Evolutionary conservation across 306 rosid genomes (phyloP).

Genomic region (Rubus idaeus): DNA sequence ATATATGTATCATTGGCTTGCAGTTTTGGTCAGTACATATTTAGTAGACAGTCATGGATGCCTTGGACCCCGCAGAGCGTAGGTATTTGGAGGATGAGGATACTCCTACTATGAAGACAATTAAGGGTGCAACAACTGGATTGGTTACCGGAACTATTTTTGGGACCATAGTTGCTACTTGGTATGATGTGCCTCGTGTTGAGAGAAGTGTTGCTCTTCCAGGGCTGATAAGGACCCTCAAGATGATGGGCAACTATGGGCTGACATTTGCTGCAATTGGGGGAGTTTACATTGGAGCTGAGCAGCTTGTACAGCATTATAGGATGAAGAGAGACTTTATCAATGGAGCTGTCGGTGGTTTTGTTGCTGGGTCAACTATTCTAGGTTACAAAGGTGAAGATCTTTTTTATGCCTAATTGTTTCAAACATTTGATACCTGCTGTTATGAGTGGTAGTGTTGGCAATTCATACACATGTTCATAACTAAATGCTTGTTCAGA

Average conservation of each 20-base stretch:
- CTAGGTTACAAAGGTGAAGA: conserved; percentile 80
- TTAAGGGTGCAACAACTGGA: conserved; percentile 88
- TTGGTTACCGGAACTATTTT: conserved; percentile 76
- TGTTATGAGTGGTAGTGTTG: background rate
- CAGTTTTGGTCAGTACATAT: conserved; percentile 18
- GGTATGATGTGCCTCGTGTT: conserved; percentile 97
- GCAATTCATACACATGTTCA: background rate
- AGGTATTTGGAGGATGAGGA: conserved; percentile 96
- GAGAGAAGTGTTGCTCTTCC: conserved; percentile 97
- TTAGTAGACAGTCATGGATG: conserved; percentile 48
- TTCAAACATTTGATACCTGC: background rate
- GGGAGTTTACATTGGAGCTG: conserved; percentile 91
- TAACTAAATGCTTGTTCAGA: background rate
- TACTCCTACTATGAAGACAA: conserved; percentile 59
- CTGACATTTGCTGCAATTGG: conserved; percentile 94
- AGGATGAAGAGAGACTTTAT: conserved; percentile 85
- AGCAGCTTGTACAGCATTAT: conserved; percentile 77
- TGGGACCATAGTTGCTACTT: conserved; percentile 87
- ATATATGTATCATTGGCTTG: conserved; percentile 6
- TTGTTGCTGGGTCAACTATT: conserved; percentile 88
- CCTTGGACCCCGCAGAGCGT: conserved; percentile 72
- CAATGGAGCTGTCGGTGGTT: conserved; percentile 96
- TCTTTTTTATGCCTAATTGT: conserved; percentile 18
- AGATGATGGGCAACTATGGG: conserved; percentile 90
- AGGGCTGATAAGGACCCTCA: conserved; percentile 81